Conservation (phyloP, 2,329 filamentous ascomycete species). For the Colletotrichum higginsianum region DNA sequence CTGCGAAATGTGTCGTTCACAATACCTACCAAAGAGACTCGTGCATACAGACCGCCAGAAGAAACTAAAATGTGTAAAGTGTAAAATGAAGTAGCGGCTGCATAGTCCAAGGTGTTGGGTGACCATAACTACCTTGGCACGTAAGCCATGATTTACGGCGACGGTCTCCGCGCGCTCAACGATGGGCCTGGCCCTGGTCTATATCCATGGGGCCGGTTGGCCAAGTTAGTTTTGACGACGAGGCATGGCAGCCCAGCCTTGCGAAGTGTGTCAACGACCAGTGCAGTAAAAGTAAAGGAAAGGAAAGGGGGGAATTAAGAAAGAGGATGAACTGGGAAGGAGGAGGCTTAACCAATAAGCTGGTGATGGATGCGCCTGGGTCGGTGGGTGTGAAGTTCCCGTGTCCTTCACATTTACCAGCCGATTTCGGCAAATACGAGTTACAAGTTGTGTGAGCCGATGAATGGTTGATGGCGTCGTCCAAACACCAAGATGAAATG, state of each 20-base stretch:
- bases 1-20: background rate
- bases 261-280: background rate
- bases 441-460: background rate
- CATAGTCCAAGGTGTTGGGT: background rate
- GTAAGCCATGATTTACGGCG: conserved; percentile 9
- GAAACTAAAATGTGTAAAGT: background rate
- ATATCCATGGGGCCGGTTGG: conserved; percentile 17
- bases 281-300: no score
- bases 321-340: no score
- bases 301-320: no score
- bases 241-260: background rate
- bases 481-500: background rate
- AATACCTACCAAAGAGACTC: conserved; percentile 5
- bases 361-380: background rate
- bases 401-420: background rate
- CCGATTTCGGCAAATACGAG: conserved; percentile 19
- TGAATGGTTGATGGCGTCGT: background rate
- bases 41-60: background rate
- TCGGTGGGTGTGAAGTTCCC: background rate
- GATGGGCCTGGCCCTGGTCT: conserved; percentile 19
- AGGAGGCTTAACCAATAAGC: no score
- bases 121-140: background rate
- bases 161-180: conserved; percentile 9
- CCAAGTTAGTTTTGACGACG: conserved; percentile 31
- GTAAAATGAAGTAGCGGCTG: no score